Evolutionary conservation across 441 rosid genomes (phyloP).

Genomic region (Syzygium malaccense): DNA sequence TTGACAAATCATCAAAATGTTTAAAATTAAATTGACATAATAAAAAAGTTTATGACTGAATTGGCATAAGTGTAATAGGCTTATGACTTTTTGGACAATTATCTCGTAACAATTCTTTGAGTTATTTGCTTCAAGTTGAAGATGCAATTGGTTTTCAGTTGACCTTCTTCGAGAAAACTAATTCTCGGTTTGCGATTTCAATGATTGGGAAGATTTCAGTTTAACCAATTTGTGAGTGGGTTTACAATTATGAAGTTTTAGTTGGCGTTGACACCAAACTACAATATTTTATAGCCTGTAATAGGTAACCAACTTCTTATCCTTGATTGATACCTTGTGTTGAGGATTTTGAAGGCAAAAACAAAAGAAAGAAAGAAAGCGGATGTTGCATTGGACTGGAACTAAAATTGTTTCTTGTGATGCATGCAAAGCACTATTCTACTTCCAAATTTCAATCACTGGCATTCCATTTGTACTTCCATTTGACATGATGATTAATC

Average conservation of each 20-base stretch:
- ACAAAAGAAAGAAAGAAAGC: background rate
- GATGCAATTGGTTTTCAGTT: background rate
- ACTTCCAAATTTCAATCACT: too few relatives aligned
- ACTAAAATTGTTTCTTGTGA: background rate
- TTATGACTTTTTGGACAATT: too few relatives aligned
- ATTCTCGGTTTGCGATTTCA: too few relatives aligned
- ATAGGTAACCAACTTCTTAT: background rate
- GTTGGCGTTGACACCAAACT: background rate
- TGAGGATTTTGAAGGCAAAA: background rate
- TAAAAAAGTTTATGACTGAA: too few relatives aligned
- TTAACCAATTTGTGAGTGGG: background rate
- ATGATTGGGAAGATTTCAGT: accelerated
- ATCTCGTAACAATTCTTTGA: too few relatives aligned
- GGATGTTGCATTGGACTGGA: accelerated
- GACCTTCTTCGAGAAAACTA: background rate
- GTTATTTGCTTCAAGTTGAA: background rate
- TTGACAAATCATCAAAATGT: too few relatives aligned
- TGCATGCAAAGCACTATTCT: too few relatives aligned
- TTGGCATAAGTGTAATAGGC: too few relatives aligned
- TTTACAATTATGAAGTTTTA: background rate
- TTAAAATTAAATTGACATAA: too few relatives aligned
- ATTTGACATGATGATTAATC: too few relatives aligned
- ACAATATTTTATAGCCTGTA: background rate
- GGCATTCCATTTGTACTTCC: too few relatives aligned
- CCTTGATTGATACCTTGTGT: background rate